These are phyloP conservation scores for Termitomyces sp. DNA, from an alignment of 768 basidiomycete genomes.

Conservation along the genomic window DNA sequence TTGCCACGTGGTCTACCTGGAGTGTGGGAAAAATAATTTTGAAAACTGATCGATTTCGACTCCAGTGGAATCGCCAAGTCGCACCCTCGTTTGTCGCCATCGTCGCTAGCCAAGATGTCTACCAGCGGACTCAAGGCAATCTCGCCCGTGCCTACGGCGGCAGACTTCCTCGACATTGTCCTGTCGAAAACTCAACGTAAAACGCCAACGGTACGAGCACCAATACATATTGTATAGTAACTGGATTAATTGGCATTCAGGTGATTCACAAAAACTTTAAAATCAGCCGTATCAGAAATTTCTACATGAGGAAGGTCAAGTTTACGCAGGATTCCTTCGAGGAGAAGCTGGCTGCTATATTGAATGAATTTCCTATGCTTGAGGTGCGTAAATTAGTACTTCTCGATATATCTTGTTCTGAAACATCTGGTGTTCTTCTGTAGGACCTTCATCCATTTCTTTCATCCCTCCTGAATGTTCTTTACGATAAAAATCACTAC, in stretches of 20 bases:
- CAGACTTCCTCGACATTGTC: conserved; percentile 93
- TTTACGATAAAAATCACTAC: conserved; percentile 99
- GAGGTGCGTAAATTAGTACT: conserved; percentile 59
- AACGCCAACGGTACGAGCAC: conserved; percentile 78
- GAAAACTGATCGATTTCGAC: conserved; percentile 11
- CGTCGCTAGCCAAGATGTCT: conserved; percentile 44
- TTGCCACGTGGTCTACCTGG: background rate
- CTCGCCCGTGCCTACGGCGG: conserved; percentile 95
- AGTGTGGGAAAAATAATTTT: conserved; percentile 15
- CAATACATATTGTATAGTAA: background rate
- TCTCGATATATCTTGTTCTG: background rate
- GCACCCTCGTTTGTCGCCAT: background rate
- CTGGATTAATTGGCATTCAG: conserved; percentile 31
- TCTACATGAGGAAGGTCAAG: conserved; percentile 99
- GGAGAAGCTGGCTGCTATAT: conserved; percentile 89
- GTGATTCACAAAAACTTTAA: conserved; percentile 99
- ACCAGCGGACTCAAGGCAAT: conserved; percentile 94
- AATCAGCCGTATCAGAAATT: conserved; percentile 96
- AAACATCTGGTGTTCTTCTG: background rate
- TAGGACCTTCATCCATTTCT: conserved; percentile 95
- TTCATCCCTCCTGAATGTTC: conserved; percentile 92
- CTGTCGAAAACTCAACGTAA: conserved; percentile 94
- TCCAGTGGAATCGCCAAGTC: background rate
- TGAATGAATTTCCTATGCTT: conserved; percentile 95
- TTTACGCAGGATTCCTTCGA: conserved; percentile 97